Base-by-base conservation (phyloP, 768 basidiomycete species). In the Tylopilus sp. region DNA sequence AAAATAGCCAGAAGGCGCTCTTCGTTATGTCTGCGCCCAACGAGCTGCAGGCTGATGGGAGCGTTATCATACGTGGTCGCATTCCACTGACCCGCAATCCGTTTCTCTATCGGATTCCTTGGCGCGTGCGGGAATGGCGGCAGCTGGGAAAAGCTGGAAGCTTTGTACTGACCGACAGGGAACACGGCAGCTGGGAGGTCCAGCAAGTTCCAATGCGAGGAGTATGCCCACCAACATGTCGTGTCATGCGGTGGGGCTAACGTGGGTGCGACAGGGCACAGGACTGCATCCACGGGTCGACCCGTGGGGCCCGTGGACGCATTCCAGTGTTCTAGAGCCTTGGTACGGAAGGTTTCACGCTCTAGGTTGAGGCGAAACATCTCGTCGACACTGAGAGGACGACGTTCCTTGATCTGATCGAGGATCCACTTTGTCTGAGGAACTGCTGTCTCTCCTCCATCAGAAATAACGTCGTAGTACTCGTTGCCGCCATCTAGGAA, bases 141-240 rank as follows among this genome's bases (percentile, higher is more conserved):
- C 13, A 28, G 47, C 3, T 23, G 22, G n/a, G 57, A 28, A 38
- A 33, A 44, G 44, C 63, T 58, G 46, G 58, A 60, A 36, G 72
- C 65, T 35, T 47, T 60, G 57, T 67, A 62, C 52, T 69, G 67
- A 17, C 73, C 75, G 33, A 71, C 73, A 23, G 79, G 79, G 63
- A 80, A 77, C 4, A 72, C 75, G 18, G 71, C 73, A 18, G 71
- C 72, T 10, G 79, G 71, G 47, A 75, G 76, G 61, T 81, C 79
- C 54, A 74, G 56, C 47, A 81, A 56, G 58, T 81, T 81, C 77
- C 79, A 79, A 56, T 80, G 74, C 2, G 75, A 74, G 6, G 73
- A 75, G 58, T 79, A 79, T 7, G 71, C 69, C 75, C 77, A 76
- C 72, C 75, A 79, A n/a, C 71, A 65, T 12, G 73, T 75, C 4